phyloP scores from a whole-genome alignment of 768 basidiomycete species.

The Psilocybe subaeruginosa region DNA sequence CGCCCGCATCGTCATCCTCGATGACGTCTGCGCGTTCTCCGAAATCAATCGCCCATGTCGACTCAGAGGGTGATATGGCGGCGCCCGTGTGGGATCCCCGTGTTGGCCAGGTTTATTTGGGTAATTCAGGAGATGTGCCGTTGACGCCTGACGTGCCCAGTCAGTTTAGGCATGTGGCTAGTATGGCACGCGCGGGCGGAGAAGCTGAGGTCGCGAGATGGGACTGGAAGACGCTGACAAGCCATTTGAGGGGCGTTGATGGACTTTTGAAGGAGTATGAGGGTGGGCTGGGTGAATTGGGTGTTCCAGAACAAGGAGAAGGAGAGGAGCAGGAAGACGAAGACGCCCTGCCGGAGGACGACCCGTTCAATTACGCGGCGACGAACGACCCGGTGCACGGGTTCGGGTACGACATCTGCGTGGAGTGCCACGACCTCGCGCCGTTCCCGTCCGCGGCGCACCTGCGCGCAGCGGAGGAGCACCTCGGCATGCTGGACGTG shows the following conservation, averaged over 20 bases:
- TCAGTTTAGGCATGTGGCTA: conserved; percentile 28
- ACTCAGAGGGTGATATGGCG: conserved; percentile 17
- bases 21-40: not conserved
- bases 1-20: conserved; percentile 3
- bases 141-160: conserved; percentile 33
- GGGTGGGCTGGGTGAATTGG: not conserved
- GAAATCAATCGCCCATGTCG: not conserved
- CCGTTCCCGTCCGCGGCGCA: conserved; percentile 71
- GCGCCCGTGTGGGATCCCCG: conserved; percentile 54
- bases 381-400: conserved; percentile 52
- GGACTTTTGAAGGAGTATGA: conserved; percentile 21
- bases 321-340: not conserved
- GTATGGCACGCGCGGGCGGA: conserved; percentile 7
- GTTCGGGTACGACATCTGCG: conserved; percentile 80
- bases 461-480: conserved; percentile 76
- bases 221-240: conserved; percentile 20
- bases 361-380: conserved; percentile 43
- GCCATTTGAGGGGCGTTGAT: conserved; percentile 22
- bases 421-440: conserved; percentile 86
- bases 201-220: conserved; percentile 15
- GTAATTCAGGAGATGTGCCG: conserved; percentile 85
- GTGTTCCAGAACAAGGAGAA: not conserved
- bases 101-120: conserved; percentile 75
- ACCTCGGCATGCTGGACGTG: conserved; percentile 64
- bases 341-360: conserved; percentile 25